Base-by-base conservation (phyloP, 1,284 basidiomycete species). In the Schizophyllum commune region DNA sequence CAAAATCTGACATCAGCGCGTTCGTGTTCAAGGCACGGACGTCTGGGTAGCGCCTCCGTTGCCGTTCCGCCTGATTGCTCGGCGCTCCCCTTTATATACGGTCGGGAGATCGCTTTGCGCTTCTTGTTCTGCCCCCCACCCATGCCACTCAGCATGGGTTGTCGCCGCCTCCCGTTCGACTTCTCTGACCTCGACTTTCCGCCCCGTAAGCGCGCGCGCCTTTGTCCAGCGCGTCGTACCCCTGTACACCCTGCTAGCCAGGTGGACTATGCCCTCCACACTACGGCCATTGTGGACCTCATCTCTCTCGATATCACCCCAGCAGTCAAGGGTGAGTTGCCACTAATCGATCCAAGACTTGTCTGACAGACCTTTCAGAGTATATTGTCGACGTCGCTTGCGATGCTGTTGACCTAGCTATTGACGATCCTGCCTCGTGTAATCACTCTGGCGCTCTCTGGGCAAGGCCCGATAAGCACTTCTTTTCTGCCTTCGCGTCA, bases 401-500 rank as follows among this genome's bases (percentile, higher is more conserved):
- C 54, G 19, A 53, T 6, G 52, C 60, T 51, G 60, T 61, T 32
- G 56, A 61, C 60, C 9, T 19, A 15, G 56, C 60, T 5, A 22
- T 58, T 15, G 59, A 54, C 55, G 20, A 27, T 55, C 20, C 27
- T n/a, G 11, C 19, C 19, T 55, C 20, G 9, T 27, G 20, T 13
- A 20, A 19, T 55, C 20, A 19, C 53, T 55, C 27, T 15, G 20
- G 27, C 53, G 19, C 19, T 11, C 27, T 27, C 53, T 55, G 53
- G 39, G 17, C 39, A 11, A 3, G 39, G 39, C 39, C 39, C 17
- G 39, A 47, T 17, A 47, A 47, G 20, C 52, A 19, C 21, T 32
- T n/a, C 58, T 63, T 66, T 58, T 32, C 60, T 3, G 52, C 34
- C 27, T 66, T 66, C 55, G 57, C 61, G 22, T 32, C 63, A 6